Conservation (phyloP, 371 early-diverging fungal genomes). For the Circinella umbellata region DNA sequence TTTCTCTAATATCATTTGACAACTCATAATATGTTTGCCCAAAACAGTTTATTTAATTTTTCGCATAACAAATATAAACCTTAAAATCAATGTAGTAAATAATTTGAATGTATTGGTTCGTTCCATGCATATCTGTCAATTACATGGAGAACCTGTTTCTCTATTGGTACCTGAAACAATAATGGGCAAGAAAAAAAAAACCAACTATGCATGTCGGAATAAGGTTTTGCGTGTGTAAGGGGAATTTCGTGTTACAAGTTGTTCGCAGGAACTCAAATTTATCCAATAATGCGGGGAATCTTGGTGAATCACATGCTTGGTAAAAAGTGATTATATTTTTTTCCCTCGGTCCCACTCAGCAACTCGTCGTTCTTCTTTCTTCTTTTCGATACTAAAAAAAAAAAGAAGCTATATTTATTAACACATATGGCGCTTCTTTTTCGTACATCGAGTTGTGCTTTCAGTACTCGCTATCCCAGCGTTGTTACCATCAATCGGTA, state of each 20-base stretch:
- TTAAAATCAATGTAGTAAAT: no score
- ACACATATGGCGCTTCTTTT: slow-evolving; percentile 1
- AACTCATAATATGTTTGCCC: no score
- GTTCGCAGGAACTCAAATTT: not conserved
- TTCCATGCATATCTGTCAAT: not conserved
- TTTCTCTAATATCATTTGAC: no score
- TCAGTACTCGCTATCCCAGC: not conserved
- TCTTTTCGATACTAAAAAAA: not conserved
- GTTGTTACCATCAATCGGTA: not conserved
- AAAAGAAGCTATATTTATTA: not conserved
- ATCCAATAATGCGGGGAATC: slow-evolving; percentile 4
- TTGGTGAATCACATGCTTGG: slow-evolving; percentile 4
- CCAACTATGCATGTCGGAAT: no score
- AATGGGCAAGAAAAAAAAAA: no score
- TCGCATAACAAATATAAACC: no score
- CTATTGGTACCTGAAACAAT: not conserved
- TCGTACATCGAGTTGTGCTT: not conserved
- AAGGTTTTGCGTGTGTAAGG: no score
- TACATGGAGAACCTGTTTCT: no score
- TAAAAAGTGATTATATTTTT: not conserved
- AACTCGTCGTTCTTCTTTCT: not conserved
- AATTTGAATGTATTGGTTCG: no score
- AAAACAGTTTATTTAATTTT: no score
- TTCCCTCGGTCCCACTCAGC: slow-evolving; percentile 1
- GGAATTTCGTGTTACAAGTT: not conserved